Conservation (phyloP, 306 rosid species). For the Gastrolobium villosum region DNA sequence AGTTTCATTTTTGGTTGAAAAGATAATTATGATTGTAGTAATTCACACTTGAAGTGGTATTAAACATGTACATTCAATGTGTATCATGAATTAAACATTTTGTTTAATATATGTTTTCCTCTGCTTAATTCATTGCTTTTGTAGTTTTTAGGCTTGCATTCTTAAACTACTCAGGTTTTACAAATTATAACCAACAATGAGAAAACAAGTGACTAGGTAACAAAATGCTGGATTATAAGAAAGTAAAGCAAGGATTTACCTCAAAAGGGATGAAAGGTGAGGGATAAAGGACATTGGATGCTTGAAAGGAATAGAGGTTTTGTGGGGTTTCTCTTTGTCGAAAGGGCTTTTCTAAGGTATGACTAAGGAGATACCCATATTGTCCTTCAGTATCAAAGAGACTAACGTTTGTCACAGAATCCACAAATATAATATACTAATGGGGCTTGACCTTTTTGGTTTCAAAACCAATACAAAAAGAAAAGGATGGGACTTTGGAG, state of each 20-base stretch:
- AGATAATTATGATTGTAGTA: constrained; percentile 29
- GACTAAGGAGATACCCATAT: constrained; percentile 67
- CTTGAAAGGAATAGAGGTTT: constrained; percentile 74
- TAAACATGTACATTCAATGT: neutral
- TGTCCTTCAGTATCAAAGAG: constrained; percentile 75
- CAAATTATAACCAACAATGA: constrained; percentile 48
- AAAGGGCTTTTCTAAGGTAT: constrained; percentile 62
- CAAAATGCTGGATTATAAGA: constrained; percentile 50
- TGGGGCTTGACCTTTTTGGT: constrained; percentile 64
- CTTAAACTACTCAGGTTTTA: constrained; percentile 37
- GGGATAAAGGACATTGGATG: constrained; percentile 85
- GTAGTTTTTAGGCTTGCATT: neutral
- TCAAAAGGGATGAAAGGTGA: constrained; percentile 93
- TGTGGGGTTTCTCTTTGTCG: constrained; percentile 87
- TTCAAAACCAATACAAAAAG: constrained; percentile 62
- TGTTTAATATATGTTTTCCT: constrained; percentile 12
- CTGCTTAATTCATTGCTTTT: constrained; percentile 24
- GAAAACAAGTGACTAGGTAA: constrained; percentile 53
- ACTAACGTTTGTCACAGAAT: constrained; percentile 96
- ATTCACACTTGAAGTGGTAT: neutral
- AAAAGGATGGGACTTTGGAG: constrained; percentile 56
- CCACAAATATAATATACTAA: constrained; percentile 56
- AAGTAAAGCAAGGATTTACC: constrained; percentile 62
- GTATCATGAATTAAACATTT: neutral
- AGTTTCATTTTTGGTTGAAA: constrained; percentile 43